phyloP scores from a whole-genome alignment of 2,329 filamentous ascomycete genomes.

The Mollisia scopiformis region DNA sequence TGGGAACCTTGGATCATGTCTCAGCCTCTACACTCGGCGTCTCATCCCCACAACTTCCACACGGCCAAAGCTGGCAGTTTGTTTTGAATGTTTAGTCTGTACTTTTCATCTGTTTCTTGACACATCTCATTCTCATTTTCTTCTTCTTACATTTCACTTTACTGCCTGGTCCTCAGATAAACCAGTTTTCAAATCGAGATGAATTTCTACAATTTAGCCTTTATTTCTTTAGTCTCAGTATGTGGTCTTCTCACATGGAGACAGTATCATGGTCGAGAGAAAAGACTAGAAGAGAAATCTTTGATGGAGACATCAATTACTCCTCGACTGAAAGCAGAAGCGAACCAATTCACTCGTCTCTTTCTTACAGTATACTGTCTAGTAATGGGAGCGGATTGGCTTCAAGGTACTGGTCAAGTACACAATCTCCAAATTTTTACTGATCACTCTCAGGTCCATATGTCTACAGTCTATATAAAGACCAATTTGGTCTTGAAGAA shows the following conservation, averaged over 20 bases:
- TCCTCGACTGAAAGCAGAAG: constrained; percentile 33
- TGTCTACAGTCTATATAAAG: constrained; percentile 38
- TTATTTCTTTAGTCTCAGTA: constrained; percentile 28
- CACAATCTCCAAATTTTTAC: neutral
- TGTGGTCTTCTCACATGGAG: constrained; percentile 33
- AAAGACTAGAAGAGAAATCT: constrained; percentile 20
- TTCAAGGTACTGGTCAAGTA: constrained; percentile 50
- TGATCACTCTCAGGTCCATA: constrained; percentile 31
- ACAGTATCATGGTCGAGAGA: constrained; percentile 27
- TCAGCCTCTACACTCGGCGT: constrained; percentile 12
- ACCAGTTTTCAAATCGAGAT: constrained; percentile 19
- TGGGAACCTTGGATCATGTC: constrained; percentile 8
- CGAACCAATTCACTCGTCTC: constrained; percentile 28
- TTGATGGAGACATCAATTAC: constrained; percentile 18
- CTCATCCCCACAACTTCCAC: constrained; percentile 5
- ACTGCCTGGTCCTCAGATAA: neutral
- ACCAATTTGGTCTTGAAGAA: constrained; percentile 36
- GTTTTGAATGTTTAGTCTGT: neutral
- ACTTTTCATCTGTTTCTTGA: neutral
- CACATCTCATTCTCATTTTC: neutral
- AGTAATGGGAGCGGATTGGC: constrained; percentile 55
- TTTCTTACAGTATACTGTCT: constrained; percentile 51
- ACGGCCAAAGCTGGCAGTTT: neutral
- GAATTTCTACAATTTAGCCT: constrained; percentile 33
- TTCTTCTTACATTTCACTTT: neutral